Percentiles rank a stretch among this genome's conserved stretches.
Conservation (phyloP, 176 grass and related monocot species). For the Melocanna baccifera region DNA sequence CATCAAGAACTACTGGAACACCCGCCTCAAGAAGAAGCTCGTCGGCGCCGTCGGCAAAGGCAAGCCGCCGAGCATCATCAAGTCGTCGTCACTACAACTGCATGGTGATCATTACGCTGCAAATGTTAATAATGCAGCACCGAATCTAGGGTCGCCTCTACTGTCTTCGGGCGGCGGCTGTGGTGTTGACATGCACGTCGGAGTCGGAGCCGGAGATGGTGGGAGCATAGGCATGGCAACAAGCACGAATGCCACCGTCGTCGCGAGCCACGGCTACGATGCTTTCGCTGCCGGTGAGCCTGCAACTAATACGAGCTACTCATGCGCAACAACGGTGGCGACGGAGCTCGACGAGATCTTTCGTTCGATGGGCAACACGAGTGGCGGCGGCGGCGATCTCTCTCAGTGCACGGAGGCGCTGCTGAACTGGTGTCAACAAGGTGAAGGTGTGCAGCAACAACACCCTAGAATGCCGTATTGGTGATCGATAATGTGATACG, state of each 20-base stretch:
- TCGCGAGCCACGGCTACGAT: not conserved
- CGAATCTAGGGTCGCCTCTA: not conserved
- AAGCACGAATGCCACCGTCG: not conserved
- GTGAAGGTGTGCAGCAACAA: not conserved
- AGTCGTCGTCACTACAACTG: not conserved
- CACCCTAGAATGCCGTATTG: not conserved
- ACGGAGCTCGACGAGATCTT: conserved; percentile 38
- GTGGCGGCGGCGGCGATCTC: not conserved
- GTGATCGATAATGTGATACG: not conserved
- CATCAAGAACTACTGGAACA: conserved; percentile 54
- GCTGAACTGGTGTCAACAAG: not conserved
- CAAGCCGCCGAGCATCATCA: not conserved
- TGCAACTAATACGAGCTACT: not conserved
- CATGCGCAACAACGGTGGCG: not conserved
- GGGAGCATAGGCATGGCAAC: not conserved
- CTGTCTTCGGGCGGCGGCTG: not conserved
- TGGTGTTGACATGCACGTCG: not conserved
- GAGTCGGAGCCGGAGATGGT: not conserved
- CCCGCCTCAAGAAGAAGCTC: conserved; percentile 35
- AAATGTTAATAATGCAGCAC: not conserved
- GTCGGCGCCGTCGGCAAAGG: not conserved
- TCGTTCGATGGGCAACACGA: not conserved
- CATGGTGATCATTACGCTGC: no score
- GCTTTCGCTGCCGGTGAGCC: not conserved
- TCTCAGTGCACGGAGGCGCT: not conserved